phyloP scores from a whole-genome alignment of 129 eudicot genomes.

The Centaurea solstitialis region DNA sequence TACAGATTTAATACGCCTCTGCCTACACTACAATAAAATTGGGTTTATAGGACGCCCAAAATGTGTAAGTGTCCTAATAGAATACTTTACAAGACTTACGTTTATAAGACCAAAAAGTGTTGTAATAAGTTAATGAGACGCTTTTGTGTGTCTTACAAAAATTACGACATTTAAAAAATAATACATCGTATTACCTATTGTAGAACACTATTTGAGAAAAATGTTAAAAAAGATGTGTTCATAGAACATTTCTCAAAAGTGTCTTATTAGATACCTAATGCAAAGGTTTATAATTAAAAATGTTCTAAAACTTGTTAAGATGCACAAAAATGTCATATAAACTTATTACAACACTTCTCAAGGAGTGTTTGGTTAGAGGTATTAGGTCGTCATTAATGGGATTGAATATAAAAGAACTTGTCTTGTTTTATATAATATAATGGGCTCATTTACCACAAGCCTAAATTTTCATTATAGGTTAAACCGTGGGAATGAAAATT shows the following conservation, averaged over 20 bases:
- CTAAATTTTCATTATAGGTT: too few species aligned
- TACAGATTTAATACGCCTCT: neutral
- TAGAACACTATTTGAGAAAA: neutral
- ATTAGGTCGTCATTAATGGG: too few species aligned
- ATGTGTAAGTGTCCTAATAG: neutral
- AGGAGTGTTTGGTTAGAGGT: too few species aligned
- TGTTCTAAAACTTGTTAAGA: neutral
- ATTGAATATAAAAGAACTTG: too few species aligned
- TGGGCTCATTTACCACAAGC: too few species aligned
- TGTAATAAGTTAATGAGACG: neutral
- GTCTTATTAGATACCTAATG: neutral
- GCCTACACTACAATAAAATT: neutral
- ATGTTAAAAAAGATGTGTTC: neutral
- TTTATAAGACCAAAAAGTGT: neutral
- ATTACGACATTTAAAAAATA: neutral
- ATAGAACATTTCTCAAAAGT: neutral
- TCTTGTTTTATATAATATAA: too few species aligned
- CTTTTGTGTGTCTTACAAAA: neutral
- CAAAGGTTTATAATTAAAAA: neutral
- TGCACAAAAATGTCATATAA: neutral
- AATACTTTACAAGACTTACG: neutral
- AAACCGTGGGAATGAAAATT: too few species aligned
- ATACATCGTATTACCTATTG: neutral
- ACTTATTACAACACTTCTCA: neutral
- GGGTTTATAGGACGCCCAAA: neutral